Percentiles rank a stretch among this genome's conserved stretches.
These are phyloP conservation scores for Leptomonas pyrrhocoris DNA, from an alignment of 208 protist genomes.

Conservation along the genomic window DNA sequence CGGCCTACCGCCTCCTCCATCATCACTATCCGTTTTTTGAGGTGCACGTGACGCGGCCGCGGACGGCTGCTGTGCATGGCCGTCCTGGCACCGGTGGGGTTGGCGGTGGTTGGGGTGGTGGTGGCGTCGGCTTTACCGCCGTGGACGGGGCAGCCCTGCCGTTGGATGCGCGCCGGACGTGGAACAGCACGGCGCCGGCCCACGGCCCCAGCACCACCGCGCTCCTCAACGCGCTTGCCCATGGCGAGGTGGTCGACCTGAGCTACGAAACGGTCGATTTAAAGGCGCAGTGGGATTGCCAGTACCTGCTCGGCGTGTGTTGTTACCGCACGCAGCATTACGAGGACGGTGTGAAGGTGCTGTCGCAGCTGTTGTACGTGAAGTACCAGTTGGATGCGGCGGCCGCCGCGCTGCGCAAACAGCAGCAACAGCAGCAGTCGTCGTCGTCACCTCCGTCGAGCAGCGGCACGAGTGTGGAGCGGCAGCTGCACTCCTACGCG, in stretches of 20 bases:
- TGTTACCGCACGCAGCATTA: constrained; percentile 69
- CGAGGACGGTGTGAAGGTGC: constrained; percentile 55
- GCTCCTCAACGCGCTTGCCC: background rate
- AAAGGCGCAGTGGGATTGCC: constrained; percentile 66
- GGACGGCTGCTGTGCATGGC: constrained; percentile 6
- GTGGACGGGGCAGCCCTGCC: constrained; percentile 11
- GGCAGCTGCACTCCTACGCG: constrained; percentile 14
- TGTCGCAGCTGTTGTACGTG: constrained; percentile 57
- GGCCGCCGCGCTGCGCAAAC: constrained; percentile 14
- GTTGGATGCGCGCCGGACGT: constrained; percentile 26
- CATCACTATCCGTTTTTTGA: constrained; percentile 64
- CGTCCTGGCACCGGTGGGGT: background rate
- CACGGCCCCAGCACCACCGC: background rate
- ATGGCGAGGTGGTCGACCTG: constrained; percentile 13
- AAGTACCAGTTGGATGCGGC: constrained; percentile 24
- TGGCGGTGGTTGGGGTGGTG: background rate
- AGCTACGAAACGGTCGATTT: constrained; percentile 42
- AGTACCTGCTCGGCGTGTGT: constrained; percentile 81
- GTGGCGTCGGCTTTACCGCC: background rate
- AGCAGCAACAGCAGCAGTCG: constrained; percentile 17
- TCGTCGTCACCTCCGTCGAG: background rate
- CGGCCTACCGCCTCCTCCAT: constrained; percentile 68
- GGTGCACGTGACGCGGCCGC: constrained; percentile 31
- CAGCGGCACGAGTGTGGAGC: background rate
- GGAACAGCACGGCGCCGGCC: constrained; percentile 2